These are phyloP conservation scores for Diversispora eburnea DNA, from an alignment of 192 early-diverging fungal species.

Conservation along the genomic window DNA sequence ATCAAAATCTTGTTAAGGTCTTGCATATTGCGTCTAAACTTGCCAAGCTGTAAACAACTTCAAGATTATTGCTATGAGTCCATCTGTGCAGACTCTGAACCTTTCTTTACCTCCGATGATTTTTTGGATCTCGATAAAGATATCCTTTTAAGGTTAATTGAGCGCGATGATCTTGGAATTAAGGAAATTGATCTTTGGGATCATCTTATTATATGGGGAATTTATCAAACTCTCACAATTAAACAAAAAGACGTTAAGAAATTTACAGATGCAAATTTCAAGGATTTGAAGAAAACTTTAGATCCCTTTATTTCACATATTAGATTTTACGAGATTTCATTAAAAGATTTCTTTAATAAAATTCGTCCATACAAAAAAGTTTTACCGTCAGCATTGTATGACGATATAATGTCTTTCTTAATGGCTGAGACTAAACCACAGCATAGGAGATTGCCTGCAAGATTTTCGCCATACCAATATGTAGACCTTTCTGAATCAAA, in stretches of 20 bases:
- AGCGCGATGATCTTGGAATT: constrained; percentile 10
- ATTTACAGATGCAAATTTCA: neutral
- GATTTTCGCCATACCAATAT: too few species aligned
- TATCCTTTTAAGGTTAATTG: neutral
- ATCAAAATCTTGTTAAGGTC: neutral
- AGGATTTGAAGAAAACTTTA: neutral
- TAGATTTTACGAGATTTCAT: constrained; percentile 3
- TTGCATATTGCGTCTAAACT: neutral
- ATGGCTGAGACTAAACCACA: neutral
- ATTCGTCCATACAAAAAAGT: constrained; percentile 12
- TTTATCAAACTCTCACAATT: neutral
- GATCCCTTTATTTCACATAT: constrained; percentile 6
- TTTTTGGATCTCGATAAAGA: constrained; percentile 1
- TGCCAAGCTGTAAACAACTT: neutral
- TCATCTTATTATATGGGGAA: constrained; percentile 15
- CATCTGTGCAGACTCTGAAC: constrained; percentile 1
- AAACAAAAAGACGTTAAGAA: neutral
- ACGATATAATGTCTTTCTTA: constrained; percentile 10
- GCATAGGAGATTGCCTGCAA: neutral
- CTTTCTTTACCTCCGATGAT: constrained; percentile 9
- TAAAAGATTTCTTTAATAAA: constrained; percentile 2
- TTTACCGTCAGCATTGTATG: neutral
- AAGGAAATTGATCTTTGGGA: constrained; percentile 21
- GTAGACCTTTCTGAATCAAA: neutral
- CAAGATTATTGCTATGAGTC: constrained; percentile 4